Conservation (phyloP, 805 yeast genomes). For the Groenewaldozyma salmanticensis region DNA sequence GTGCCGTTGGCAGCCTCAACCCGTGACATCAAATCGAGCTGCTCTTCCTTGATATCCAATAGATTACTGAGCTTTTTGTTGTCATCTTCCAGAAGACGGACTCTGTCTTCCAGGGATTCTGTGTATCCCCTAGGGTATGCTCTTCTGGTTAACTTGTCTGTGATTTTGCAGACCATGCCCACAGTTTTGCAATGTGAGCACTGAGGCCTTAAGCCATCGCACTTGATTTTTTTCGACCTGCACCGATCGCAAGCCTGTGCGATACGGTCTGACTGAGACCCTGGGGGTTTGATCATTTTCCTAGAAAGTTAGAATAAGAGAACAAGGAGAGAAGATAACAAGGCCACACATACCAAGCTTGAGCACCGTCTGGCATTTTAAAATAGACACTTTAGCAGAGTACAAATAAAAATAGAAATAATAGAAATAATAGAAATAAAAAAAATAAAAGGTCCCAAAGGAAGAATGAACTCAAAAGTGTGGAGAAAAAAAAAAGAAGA, state of each 20-base stretch:
- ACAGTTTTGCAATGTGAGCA: slow-evolving; percentile 78
- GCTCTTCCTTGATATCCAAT: slow-evolving; percentile 56
- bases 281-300: slow-evolving; percentile 60
- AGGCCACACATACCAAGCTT: slow-evolving; percentile 24
- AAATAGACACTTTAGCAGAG: background rate
- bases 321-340: background rate
- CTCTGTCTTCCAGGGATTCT: slow-evolving; percentile 77
- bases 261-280: slow-evolving; percentile 54
- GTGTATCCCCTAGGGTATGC: slow-evolving; percentile 92
- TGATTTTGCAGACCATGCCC: slow-evolving; percentile 81
- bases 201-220: slow-evolving; percentile 60
- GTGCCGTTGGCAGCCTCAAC: slow-evolving; percentile 13
- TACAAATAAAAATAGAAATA: background rate
- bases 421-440: background rate
- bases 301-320: slow-evolving; percentile 10
- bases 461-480: too few species aligned
- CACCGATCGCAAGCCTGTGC: slow-evolving; percentile 93
- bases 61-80: slow-evolving; percentile 59
- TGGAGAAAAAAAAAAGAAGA: background rate
- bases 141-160: slow-evolving; percentile 73
- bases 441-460: too few species aligned
- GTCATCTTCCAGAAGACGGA: slow-evolving; percentile 78
- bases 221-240: slow-evolving; percentile 56
- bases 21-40: slow-evolving; percentile 35
- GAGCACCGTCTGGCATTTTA: slow-evolving; percentile 32